Conservation (phyloP, 208 protist species). For the Leishmania lainsoni region DNA sequence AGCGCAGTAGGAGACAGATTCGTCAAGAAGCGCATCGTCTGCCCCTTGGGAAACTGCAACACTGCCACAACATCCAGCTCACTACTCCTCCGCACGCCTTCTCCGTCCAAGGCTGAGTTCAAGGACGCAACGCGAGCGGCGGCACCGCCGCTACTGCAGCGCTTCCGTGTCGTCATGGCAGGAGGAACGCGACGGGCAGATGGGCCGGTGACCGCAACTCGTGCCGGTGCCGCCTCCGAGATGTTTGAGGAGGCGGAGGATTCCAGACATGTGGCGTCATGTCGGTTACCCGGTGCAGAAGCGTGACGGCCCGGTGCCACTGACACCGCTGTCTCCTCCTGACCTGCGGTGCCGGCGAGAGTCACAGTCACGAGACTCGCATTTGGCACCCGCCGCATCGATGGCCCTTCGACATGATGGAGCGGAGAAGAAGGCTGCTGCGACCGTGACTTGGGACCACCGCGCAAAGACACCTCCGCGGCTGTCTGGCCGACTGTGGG, state of each 20-base stretch:
- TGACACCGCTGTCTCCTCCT: neutral
- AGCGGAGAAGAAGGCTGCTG: neutral
- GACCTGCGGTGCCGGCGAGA: neutral
- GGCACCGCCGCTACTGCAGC: neutral
- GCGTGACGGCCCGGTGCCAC: neutral
- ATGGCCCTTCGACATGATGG: constrained; percentile 40
- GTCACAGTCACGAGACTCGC: constrained; percentile 23
- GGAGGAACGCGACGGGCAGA: constrained; percentile 28
- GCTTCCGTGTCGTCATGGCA: constrained; percentile 14
- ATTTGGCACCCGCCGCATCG: constrained; percentile 39
- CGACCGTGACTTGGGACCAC: neutral
- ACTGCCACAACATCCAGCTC: constrained; percentile 34
- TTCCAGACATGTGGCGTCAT: neutral
- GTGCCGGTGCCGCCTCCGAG: constrained; percentile 6
- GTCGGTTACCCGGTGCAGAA: neutral
- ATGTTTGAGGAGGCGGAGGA: constrained; percentile 3
- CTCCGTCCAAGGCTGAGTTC: neutral
- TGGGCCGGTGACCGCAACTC: constrained; percentile 14
- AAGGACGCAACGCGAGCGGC: neutral
- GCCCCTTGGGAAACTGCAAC: constrained; percentile 52
- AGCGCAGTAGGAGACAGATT: constrained; percentile 15
- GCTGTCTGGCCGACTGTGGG: neutral
- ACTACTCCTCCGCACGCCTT: constrained; percentile 5
- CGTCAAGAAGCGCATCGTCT: constrained; percentile 48
- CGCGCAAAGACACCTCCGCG: neutral